phyloP scores from a whole-genome alignment of 805 yeast genomes.

The Cyberlindnera maclurae region DNA sequence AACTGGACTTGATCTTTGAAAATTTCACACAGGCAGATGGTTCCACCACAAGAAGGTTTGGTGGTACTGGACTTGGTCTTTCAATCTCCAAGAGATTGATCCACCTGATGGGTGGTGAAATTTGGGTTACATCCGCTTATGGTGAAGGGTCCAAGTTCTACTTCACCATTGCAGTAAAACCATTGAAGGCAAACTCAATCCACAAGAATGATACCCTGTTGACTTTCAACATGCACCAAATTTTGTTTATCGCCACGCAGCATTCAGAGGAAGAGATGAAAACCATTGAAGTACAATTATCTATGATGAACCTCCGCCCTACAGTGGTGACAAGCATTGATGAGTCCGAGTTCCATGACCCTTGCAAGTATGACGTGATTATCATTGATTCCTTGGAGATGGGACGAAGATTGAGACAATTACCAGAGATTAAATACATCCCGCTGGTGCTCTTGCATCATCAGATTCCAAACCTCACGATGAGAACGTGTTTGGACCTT shows the following conservation, averaged over 20 bases:
- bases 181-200: conserved; percentile 52
- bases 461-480: conserved; percentile 66
- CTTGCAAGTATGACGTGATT: conserved; percentile 69
- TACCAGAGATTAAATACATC: conserved; percentile 75
- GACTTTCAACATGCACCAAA: conserved; percentile 66
- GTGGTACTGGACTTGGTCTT: conserved; percentile 87
- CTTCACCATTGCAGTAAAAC: conserved; percentile 74
- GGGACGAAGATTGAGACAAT: conserved; percentile 58
- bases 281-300: conserved; percentile 43
- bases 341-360: conserved; percentile 45
- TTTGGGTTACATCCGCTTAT: conserved; percentile 80
- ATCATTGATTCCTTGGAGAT: conserved; percentile 75
- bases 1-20: conserved; percentile 77
- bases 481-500: conserved; percentile 75
- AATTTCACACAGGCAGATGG: conserved; percentile 94
- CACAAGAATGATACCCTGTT: conserved; percentile 60
- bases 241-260: conserved; percentile 62
- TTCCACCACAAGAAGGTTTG: conserved; percentile 84
- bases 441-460: conserved; percentile 78
- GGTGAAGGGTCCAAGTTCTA: conserved; percentile 82
- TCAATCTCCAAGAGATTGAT: conserved; percentile 83
- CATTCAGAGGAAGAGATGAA: conserved; percentile 44
- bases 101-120: conserved; percentile 89
- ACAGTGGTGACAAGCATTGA: conserved; percentile 40
- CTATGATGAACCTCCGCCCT: conserved; percentile 54